Base-by-base conservation (phyloP, 2,329 filamentous ascomycete species). In the Botrytis paeoniae region DNA sequence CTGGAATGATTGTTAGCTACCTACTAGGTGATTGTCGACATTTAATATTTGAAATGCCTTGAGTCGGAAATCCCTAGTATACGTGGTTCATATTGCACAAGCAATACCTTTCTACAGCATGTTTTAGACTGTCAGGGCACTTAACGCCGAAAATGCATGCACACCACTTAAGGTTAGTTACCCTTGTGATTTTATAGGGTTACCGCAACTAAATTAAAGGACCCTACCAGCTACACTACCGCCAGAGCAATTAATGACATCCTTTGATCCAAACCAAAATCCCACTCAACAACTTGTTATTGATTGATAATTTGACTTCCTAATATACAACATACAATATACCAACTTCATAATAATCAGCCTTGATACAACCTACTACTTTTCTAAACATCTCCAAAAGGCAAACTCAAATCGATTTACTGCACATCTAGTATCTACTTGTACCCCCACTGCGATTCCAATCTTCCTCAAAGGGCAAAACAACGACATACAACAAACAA, bases 141-240 rank as follows among this genome's bases (percentile, higher is more conserved):
- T 35, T 39, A 39, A 29, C 51, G 51, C 51, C 51, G 51, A 57
- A 57, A 57, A 37, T 61, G 35, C 35, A n/a, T 61, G 59, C n/a
- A 25, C 35, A 39, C 59, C 35, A 37, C 35, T n/a, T 62, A 25
- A 62, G 60, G 7, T 63, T 63, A 63, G 25, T 41, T 63, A 29
- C 25, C 60, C 60, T 63, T 63, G 60, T 16, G n/a, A 41, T 61
- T 61, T 62, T 41, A 63, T n/a, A 63, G 60, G 60, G 60, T 63
- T 37, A 41, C 60, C 37, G 37, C 16, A 41, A 63, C 25, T 22
- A 63, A 63, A 41, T 63, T 29, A 20, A 63, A 39, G 37, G 25
- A 5, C 60, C 37, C 51, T 57, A 18, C 51, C 51, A 57, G 51
- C 51, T 29, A 57, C 51, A 29, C 51, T 57, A 41, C 25, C 25